Evolutionary conservation across 164 flowering plant genomes (phyloP).

Genomic region (Aristolochia contorta): DNA sequence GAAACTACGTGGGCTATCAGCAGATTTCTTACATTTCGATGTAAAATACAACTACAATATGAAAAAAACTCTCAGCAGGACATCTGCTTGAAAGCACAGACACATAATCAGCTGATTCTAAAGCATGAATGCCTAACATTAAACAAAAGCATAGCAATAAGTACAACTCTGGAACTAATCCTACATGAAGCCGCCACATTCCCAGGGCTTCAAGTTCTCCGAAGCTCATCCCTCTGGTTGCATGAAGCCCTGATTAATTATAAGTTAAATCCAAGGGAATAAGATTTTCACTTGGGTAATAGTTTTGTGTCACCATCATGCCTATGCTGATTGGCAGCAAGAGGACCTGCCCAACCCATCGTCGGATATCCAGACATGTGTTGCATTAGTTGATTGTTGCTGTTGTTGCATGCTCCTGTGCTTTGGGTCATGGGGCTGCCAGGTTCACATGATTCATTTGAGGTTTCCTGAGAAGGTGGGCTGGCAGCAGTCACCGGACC

Average conservation of each 20-base stretch:
- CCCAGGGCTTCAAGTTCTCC: not conserved
- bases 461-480: constrained; percentile 45
- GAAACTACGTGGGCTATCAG: too few relatives aligned
- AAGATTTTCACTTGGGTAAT: constrained; percentile 13
- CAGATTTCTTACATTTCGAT: too few relatives aligned
- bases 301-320: constrained; percentile 6
- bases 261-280: not conserved
- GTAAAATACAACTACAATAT: too few relatives aligned
- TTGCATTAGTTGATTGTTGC: constrained; percentile 37
- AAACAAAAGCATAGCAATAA: too few relatives aligned
- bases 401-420: constrained; percentile 28
- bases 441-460: constrained; percentile 60
- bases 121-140: too few relatives aligned
- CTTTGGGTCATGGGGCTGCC: constrained; percentile 36
- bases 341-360: constrained; percentile 40
- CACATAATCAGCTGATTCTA: too few relatives aligned
- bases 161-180: too few relatives aligned
- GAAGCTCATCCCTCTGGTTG: too few relatives aligned
- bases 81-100: too few relatives aligned
- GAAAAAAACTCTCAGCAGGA: too few relatives aligned
- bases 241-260: too few relatives aligned
- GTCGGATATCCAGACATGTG: constrained; percentile 39
- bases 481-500: constrained; percentile 32
- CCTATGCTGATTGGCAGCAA: constrained; percentile 8
- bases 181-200: too few relatives aligned